phyloP scores from a whole-genome alignment of 2,329 filamentous ascomycete species.

The Ophiocordyceps camponoti-rufipedis region DNA sequence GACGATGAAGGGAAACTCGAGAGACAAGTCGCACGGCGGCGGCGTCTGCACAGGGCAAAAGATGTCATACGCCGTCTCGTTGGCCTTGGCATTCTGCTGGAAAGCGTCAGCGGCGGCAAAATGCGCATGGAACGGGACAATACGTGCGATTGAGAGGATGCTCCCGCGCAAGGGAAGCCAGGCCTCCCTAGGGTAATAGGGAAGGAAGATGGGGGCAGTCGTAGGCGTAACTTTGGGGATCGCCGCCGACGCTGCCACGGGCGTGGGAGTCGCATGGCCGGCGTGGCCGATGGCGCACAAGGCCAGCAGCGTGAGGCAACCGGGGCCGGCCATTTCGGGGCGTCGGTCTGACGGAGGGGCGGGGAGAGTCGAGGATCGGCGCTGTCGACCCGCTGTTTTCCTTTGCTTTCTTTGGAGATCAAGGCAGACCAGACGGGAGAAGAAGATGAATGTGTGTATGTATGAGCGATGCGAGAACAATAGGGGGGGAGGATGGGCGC shows the following conservation, averaged over 20 bases:
- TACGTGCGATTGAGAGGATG: constrained; percentile 22
- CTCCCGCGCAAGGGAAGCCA: constrained; percentile 28
- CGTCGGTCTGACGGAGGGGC: not conserved
- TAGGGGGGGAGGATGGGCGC: no score
- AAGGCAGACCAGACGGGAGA: no score
- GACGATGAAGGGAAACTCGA: constrained; percentile 27
- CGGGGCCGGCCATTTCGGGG: not conserved
- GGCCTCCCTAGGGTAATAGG: constrained; percentile 20
- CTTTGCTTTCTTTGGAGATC: not conserved
- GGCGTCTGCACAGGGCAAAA: constrained; percentile 26
- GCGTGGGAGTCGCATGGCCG: constrained; percentile 3
- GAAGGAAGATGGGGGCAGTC: constrained; percentile 25
- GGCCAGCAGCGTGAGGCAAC: constrained; percentile 10
- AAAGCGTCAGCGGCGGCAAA: not conserved
- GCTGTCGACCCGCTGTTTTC: not conserved
- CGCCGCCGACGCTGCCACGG: constrained; percentile 7
- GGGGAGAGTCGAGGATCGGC: not conserved
- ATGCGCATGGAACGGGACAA: not conserved
- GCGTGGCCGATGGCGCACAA: constrained; percentile 6
- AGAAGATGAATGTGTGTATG: no score
- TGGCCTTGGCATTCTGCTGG: constrained; percentile 15
- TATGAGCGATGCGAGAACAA: not conserved
- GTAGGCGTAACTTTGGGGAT: constrained; percentile 10
- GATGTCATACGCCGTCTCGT: constrained; percentile 27
- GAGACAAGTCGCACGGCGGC: constrained; percentile 22